phyloP scores from a whole-genome alignment of 148 eudicot genomes.

The Chenopodium album region DNA sequence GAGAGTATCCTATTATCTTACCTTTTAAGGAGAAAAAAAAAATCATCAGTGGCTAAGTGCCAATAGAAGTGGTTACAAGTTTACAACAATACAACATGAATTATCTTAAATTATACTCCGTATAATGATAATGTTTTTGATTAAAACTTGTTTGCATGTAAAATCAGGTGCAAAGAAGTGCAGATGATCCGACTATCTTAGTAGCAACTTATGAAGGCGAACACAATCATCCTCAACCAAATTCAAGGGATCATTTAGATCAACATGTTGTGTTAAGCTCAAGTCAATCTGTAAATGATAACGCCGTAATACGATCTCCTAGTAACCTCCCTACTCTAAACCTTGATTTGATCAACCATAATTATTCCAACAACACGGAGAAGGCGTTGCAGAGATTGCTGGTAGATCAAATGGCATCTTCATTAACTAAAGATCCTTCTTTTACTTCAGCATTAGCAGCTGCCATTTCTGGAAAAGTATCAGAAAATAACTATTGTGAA shows the following conservation, averaged over 20 bases:
- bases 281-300: not conserved
- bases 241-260: conserved; percentile 26
- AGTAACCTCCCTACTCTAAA: not conserved
- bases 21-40: no score
- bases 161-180: conserved; percentile 40
- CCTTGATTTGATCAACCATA: conserved; percentile 8
- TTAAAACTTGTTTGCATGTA: not conserved
- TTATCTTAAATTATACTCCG: no score
- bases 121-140: not conserved
- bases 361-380: not conserved
- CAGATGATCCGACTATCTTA: conserved; percentile 34
- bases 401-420: conserved; percentile 35
- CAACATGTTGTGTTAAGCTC: conserved; percentile 22
- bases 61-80: no score
- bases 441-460: conserved; percentile 32
- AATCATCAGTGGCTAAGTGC: no score
- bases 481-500: not conserved
- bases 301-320: not conserved
- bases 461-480: conserved; percentile 29
- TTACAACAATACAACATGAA: no score
- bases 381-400: conserved; percentile 25
- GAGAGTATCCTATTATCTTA: no score
- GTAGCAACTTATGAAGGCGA: conserved; percentile 46
- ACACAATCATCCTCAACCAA: conserved; percentile 34
- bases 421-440: conserved; percentile 35